Evolutionary conservation across 2,329 filamentous ascomycete genomes (phyloP).

Genomic region (Aspergillus sp.): DNA sequence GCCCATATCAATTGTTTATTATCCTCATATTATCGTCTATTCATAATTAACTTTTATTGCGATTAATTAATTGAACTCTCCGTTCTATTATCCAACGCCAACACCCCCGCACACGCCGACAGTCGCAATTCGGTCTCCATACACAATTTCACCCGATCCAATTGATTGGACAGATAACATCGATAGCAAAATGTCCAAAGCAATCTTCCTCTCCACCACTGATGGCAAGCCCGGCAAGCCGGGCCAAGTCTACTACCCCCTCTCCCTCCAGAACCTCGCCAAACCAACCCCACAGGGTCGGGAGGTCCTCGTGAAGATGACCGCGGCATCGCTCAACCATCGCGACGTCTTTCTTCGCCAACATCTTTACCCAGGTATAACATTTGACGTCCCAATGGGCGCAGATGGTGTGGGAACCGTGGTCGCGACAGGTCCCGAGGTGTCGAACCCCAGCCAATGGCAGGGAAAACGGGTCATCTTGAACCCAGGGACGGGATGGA

Average conservation of each 20-base stretch:
- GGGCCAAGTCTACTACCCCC: slow-evolving; percentile 66
- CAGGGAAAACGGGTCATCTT: slow-evolving; percentile 66
- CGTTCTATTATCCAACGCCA: neutral
- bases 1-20: too few species aligned
- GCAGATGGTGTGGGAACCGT: slow-evolving; percentile 78
- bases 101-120: neutral
- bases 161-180: neutral
- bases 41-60: too few species aligned
- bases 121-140: neutral
- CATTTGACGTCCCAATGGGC: slow-evolving; percentile 70
- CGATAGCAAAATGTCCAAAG: slow-evolving; percentile 34
- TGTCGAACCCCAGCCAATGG: slow-evolving; percentile 48
- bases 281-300: slow-evolving; percentile 56
- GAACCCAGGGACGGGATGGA: slow-evolving; percentile 74
- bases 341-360: slow-evolving; percentile 92
- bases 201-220: slow-evolving; percentile 42
- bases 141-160: neutral
- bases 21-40: too few species aligned
- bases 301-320: slow-evolving; percentile 68
- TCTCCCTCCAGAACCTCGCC: slow-evolving; percentile 53
- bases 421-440: slow-evolving; percentile 52
- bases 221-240: slow-evolving; percentile 65
- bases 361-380: slow-evolving; percentile 79
- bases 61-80: too few species aligned
- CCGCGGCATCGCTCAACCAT: slow-evolving; percentile 83